Evolutionary conservation across 345 rosid genomes (phyloP).

Genomic region (Sonneratia alba): DNA sequence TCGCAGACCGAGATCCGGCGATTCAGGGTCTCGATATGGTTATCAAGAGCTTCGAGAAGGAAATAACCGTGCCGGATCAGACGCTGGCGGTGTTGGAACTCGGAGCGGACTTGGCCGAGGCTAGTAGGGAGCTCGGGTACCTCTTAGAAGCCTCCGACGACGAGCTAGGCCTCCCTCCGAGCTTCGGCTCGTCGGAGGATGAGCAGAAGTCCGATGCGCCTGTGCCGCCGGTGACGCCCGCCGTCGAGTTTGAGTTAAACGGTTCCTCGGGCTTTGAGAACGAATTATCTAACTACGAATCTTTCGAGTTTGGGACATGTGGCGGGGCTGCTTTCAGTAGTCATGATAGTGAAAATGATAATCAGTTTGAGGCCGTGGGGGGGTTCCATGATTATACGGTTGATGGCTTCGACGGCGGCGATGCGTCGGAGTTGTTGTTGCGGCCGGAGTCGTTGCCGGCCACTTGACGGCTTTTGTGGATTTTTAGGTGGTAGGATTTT

Average conservation of each 20-base stretch:
- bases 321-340: conserved; percentile 15
- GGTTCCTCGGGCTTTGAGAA: too few species aligned
- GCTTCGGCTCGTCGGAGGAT: conserved; percentile 18
- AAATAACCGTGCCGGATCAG: conserved; percentile 19
- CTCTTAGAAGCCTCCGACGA: conserved; percentile 76
- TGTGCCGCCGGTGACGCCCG: conserved; percentile 20
- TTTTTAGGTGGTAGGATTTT: not conserved
- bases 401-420: conserved; percentile 16
- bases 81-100: conserved; percentile 7
- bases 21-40: conserved; percentile 58
- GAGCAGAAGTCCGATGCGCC: conserved; percentile 18
- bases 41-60: conserved; percentile 64
- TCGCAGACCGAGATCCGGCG: conserved; percentile 17
- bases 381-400: conserved; percentile 45
- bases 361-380: conserved; percentile 42
- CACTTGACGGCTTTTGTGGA: conserved; percentile 3
- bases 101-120: conserved; percentile 4
- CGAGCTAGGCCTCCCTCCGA: conserved; percentile 73
- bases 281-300: conserved; percentile 28
- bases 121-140: conserved; percentile 54
- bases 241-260: conserved; percentile 35
- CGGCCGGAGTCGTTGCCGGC: conserved; percentile 55
- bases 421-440: conserved; percentile 34
- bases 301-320: conserved; percentile 32
- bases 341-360: conserved; percentile 3